Evolutionary conservation across 2,329 filamentous ascomycete species (phyloP).

Genomic region (Epichloe sibirici): DNA sequence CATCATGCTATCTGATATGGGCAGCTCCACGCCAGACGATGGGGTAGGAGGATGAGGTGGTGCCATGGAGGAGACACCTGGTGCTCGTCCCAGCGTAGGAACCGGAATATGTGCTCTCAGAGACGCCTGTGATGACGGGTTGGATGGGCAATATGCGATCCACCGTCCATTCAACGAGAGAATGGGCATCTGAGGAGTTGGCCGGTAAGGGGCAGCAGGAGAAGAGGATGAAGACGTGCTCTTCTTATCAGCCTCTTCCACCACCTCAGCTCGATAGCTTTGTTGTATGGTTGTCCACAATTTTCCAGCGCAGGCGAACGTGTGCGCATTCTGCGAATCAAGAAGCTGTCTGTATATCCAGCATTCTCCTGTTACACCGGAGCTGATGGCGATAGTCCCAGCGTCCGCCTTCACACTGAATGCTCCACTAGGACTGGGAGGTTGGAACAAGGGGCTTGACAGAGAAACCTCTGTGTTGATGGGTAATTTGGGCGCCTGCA

Average conservation of each 20-base stretch:
- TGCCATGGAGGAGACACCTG: slow-evolving; percentile 46
- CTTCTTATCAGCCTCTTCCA: slow-evolving; percentile 32
- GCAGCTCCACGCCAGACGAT: slow-evolving; percentile 59
- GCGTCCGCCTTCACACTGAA: slow-evolving; percentile 62
- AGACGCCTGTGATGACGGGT: slow-evolving; percentile 58
- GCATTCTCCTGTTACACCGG: slow-evolving; percentile 74
- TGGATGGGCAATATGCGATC: slow-evolving; percentile 65
- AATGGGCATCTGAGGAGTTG: slow-evolving; percentile 47
- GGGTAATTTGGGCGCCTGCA: slow-evolving; percentile 53
- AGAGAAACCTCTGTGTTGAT: slow-evolving; percentile 42
- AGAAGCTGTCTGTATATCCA: slow-evolving; percentile 56
- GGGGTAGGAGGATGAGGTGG: slow-evolving; percentile 57
- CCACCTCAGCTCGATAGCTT: slow-evolving; percentile 33
- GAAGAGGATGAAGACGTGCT: slow-evolving; percentile 22
- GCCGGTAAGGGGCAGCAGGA: slow-evolving; percentile 15
- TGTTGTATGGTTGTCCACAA: slow-evolving; percentile 80
- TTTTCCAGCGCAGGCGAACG: slow-evolving; percentile 66
- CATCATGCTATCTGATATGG: slow-evolving; percentile 57
- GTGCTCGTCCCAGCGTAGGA: slow-evolving; percentile 39
- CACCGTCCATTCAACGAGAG: slow-evolving; percentile 59
- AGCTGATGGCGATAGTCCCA: slow-evolving; percentile 61
- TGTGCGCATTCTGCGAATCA: slow-evolving; percentile 27
- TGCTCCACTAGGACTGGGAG: slow-evolving; percentile 59
- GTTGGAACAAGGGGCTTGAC: slow-evolving; percentile 51
- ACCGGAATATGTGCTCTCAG: slow-evolving; percentile 54